These are phyloP conservation scores for Dorcoceras hygrometricum DNA, from an alignment of 257 asterid genomes.

Conservation along the genomic window DNA sequence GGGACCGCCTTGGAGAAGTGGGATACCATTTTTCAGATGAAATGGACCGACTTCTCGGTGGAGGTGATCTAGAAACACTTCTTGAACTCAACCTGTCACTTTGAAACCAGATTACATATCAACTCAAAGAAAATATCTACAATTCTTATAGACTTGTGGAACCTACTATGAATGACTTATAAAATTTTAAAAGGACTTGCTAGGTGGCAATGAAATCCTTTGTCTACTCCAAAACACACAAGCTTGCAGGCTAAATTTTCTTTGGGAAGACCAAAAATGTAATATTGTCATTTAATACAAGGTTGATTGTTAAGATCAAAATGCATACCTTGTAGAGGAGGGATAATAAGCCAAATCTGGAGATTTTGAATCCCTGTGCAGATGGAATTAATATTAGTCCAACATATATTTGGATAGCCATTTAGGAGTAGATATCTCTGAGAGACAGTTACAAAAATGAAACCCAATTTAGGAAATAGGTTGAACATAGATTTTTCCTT, in stretches of 20 bases:
- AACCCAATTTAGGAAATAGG: slow-evolving; percentile 1
- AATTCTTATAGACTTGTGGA: slow-evolving; percentile 12
- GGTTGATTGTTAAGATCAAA: slow-evolving; percentile 10
- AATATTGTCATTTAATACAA: slow-evolving; percentile 1
- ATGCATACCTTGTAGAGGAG: slow-evolving; percentile 51
- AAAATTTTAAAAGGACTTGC: slow-evolving; percentile 50
- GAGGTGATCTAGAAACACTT: slow-evolving; percentile 53
- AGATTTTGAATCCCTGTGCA: slow-evolving; percentile 58
- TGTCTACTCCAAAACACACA: slow-evolving; percentile 34
- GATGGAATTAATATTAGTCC: slow-evolving; percentile 27
- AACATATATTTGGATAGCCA: slow-evolving; percentile 15
- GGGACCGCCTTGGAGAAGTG: slow-evolving; percentile 51
- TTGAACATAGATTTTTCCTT: neutral
- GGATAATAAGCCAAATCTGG: slow-evolving; percentile 58
- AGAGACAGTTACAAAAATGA: neutral
- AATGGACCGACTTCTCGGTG: slow-evolving; percentile 52
- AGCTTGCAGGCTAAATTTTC: slow-evolving; percentile 2
- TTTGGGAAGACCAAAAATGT: neutral
- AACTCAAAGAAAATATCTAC: slow-evolving; percentile 7
- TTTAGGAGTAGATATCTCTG: slow-evolving; percentile 2
- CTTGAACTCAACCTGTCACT: slow-evolving; percentile 61
- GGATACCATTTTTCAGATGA: slow-evolving; percentile 52
- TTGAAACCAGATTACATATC: slow-evolving; percentile 23
- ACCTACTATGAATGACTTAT: slow-evolving; percentile 50
- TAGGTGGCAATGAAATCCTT: slow-evolving; percentile 44